Evolutionary conservation across 2,329 filamentous ascomycete genomes (phyloP).

Genomic region (Beauveria pseudobassiana): DNA sequence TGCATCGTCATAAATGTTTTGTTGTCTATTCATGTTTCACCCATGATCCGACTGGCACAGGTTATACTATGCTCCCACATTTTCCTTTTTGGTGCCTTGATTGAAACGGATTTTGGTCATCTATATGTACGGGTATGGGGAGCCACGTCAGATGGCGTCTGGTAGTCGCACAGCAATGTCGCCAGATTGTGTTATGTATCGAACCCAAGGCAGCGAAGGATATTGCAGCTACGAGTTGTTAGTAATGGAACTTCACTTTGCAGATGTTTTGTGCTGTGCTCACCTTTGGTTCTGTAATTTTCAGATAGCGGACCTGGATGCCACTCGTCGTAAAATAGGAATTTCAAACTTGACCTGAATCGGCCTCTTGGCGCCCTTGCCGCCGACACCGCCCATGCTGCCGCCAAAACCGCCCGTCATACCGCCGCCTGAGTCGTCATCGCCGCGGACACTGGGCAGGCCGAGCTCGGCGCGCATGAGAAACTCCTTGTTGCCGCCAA

Average conservation of each 20-base stretch:
- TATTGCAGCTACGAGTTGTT: constrained; percentile 72
- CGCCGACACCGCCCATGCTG: constrained; percentile 85
- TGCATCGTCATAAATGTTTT: not conserved
- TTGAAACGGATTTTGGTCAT: not conserved
- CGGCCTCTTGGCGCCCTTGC: constrained; percentile 83
- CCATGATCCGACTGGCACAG: not conserved
- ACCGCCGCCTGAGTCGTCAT: constrained; percentile 90
- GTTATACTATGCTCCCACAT: not conserved
- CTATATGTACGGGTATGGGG: not conserved
- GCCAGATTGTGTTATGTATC: constrained; percentile 96
- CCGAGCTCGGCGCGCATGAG: constrained; percentile 96
- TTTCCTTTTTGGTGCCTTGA: not conserved
- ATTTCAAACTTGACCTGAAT: constrained; percentile 99
- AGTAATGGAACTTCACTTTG: not conserved
- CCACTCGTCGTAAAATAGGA: constrained; percentile 99
- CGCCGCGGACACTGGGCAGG: constrained; percentile 85
- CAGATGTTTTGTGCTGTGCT: not conserved
- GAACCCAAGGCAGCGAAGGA: constrained; percentile 91
- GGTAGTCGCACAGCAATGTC: constrained; percentile 93
- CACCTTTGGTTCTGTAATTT: constrained; percentile 99
- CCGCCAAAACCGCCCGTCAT: constrained; percentile 98
- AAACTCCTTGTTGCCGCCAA: constrained; percentile 97
- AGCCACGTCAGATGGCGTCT: constrained; percentile 61
- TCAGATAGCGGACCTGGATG: constrained; percentile 95
- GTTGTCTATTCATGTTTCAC: constrained; percentile 2